Evolutionary conservation across 2,329 filamentous ascomycete species (phyloP).

Genomic region (Aspergillus quadrilineatus): DNA sequence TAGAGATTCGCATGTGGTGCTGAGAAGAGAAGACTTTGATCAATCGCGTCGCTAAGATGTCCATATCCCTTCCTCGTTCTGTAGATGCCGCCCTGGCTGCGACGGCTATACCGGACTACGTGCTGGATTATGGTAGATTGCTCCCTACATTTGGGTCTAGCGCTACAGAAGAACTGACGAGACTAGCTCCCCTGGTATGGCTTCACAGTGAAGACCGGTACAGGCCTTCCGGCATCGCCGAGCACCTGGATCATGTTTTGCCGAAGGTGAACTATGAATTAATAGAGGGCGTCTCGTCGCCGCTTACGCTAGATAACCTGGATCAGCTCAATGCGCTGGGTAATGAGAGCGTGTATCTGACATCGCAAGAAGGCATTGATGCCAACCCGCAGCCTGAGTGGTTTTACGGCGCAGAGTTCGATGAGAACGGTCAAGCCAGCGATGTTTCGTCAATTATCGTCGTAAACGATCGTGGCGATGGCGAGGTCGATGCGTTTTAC

Average conservation of each 20-base stretch:
- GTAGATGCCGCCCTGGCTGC: conserved; percentile 9
- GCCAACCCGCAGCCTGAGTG: conserved; percentile 44
- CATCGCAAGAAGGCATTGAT: conserved; percentile 50
- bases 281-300: conserved; percentile 38
- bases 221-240: conserved; percentile 50
- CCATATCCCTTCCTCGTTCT: background rate
- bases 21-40: background rate
- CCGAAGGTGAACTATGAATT: conserved; percentile 46
- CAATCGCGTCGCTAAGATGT: background rate
- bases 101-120: conserved; percentile 43
- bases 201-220: conserved; percentile 51
- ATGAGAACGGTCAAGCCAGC: conserved; percentile 51
- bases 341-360: conserved; percentile 50
- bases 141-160: background rate
- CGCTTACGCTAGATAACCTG: conserved; percentile 51
- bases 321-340: conserved; percentile 47
- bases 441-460: conserved; percentile 56
- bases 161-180: conserved; percentile 1
- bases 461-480: conserved; percentile 56
- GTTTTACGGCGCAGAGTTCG: conserved; percentile 56
- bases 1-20: too few relatives aligned
- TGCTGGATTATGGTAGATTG: conserved; percentile 46
- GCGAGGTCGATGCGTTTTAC: conserved; percentile 60
- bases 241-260: conserved; percentile 48
- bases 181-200: conserved; percentile 52